Evolutionary conservation across 2,329 filamentous ascomycete genomes (phyloP).

Genomic region (Aquanectria penicillioides): DNA sequence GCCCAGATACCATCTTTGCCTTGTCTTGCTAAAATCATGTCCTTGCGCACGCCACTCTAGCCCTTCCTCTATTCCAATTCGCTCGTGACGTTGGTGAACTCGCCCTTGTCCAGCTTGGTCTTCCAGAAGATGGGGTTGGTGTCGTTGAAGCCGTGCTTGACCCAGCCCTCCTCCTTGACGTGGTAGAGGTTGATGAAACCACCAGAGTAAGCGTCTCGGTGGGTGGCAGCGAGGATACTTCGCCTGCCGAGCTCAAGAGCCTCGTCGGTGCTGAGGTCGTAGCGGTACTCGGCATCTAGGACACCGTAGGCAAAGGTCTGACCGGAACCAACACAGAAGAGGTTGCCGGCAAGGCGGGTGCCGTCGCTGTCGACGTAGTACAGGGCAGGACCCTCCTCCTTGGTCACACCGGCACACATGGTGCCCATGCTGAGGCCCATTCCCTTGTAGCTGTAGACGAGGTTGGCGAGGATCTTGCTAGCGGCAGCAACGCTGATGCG

Average conservation of each 20-base stretch:
- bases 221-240: slow-evolving; percentile 95
- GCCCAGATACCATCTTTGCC: slow-evolving; percentile 7
- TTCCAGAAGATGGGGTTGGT: slow-evolving; percentile 99
- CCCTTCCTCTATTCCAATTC: slow-evolving; percentile 63
- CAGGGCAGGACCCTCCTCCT: slow-evolving; percentile 93
- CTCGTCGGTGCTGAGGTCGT: slow-evolving; percentile 87
- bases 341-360: slow-evolving; percentile 89
- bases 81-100: slow-evolving; percentile 95
- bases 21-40: slow-evolving; percentile 8
- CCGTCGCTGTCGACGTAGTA: slow-evolving; percentile 98
- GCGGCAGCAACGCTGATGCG: slow-evolving; percentile 97
- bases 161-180: slow-evolving; percentile 98
- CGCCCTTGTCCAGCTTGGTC: slow-evolving; percentile 97
- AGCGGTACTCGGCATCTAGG: slow-evolving; percentile 92
- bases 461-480: slow-evolving; percentile 97
- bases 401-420: slow-evolving; percentile 97
- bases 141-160: slow-evolving; percentile 97
- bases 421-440: slow-evolving; percentile 99
- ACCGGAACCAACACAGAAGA: slow-evolving; percentile 98
- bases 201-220: slow-evolving; percentile 98
- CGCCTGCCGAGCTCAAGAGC: slow-evolving; percentile 90
- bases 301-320: slow-evolving; percentile 99
- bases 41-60: neutral
- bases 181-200: slow-evolving; percentile 99
- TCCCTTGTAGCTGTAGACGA: slow-evolving; percentile 98